Conservation (phyloP, 352 stramenopile species). For the Phytophthora rubi region DNA sequence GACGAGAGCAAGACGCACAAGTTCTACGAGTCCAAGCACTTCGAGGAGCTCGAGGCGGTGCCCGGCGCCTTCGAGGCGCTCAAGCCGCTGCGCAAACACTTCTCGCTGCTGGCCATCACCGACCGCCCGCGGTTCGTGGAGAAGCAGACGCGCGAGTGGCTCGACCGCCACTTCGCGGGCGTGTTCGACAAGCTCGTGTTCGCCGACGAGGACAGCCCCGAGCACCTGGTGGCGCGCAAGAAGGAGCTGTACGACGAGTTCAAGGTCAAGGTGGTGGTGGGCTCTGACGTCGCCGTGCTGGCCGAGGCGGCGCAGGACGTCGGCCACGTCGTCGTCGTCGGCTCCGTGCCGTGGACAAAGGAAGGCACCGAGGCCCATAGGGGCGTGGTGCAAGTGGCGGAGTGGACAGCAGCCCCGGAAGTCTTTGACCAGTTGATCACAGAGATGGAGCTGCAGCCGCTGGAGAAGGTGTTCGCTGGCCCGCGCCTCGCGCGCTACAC, state of each 20-base stretch:
- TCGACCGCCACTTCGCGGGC: conserved; percentile 63
- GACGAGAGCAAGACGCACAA: conserved; percentile 37
- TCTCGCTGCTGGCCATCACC: conserved; percentile 68
- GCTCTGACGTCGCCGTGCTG: conserved; percentile 43
- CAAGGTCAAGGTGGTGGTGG: conserved; percentile 66
- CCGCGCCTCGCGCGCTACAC: conserved; percentile 71
- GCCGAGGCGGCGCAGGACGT: conserved; percentile 37
- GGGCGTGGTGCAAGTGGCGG: conserved; percentile 25
- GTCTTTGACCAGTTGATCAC: conserved; percentile 48
- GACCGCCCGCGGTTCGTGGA: conserved; percentile 65
- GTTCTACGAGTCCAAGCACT: conserved; percentile 66
- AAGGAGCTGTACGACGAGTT: conserved; percentile 69
- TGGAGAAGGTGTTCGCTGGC: conserved; percentile 50
- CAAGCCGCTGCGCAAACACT: conserved; percentile 65
- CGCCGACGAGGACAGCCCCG: conserved; percentile 50
- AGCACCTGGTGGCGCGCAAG: conserved; percentile 54
- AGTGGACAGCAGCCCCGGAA: conserved; percentile 47
- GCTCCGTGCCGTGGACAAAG: conserved; percentile 59
- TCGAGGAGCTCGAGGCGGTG: conserved; percentile 46
- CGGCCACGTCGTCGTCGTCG: conserved; percentile 47
- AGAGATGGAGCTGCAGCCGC: conserved; percentile 53
- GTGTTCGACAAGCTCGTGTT: conserved; percentile 84
- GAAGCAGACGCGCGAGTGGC: conserved; percentile 77
- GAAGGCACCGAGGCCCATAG: conserved; percentile 5
- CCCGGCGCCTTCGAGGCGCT: conserved; percentile 44